These are phyloP conservation scores for Didymella lethalis DNA, from an alignment of 2,329 filamentous ascomycete species.

Conservation along the genomic window DNA sequence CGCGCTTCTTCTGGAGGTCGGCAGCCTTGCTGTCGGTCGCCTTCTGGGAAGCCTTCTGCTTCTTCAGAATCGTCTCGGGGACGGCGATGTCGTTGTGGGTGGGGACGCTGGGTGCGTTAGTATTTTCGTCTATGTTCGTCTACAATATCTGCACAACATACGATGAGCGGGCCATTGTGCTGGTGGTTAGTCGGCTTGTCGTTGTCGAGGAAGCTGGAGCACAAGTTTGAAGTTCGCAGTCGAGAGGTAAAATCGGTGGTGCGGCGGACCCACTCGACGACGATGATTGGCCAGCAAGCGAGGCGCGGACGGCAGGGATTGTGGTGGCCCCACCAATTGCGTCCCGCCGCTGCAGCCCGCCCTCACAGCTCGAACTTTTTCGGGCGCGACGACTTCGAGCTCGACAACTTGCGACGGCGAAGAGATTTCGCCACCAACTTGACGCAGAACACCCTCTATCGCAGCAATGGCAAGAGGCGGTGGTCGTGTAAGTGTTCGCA, in stretches of 20 bases:
- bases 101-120: slow-evolving; percentile 68
- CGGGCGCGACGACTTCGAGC: slow-evolving; percentile 18
- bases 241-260: slow-evolving; percentile 1
- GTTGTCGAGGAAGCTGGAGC: slow-evolving; percentile 38
- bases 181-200: slow-evolving; percentile 47
- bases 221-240: slow-evolving; percentile 23
- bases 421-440: slow-evolving; percentile 18
- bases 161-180: slow-evolving; percentile 50
- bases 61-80: slow-evolving; percentile 99
- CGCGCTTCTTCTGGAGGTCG: slow-evolving; percentile 86
- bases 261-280: background rate
- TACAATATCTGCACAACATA: slow-evolving; percentile 25
- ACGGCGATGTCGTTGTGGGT: slow-evolving; percentile 96
- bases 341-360: slow-evolving; percentile 3
- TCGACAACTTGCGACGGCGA: slow-evolving; percentile 33
- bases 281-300: background rate
- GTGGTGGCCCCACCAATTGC: slow-evolving; percentile 9
- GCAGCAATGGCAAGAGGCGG: slow-evolving; percentile 41
- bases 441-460: slow-evolving; percentile 20
- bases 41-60: slow-evolving; percentile 99
- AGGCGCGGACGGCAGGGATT: background rate
- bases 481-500: slow-evolving; percentile 37
- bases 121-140: background rate
- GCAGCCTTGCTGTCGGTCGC: slow-evolving; percentile 85
- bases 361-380: slow-evolving; percentile 37